These are phyloP conservation scores for Mycena galericulata DNA, from an alignment of 768 basidiomycete species.

Conservation along the genomic window DNA sequence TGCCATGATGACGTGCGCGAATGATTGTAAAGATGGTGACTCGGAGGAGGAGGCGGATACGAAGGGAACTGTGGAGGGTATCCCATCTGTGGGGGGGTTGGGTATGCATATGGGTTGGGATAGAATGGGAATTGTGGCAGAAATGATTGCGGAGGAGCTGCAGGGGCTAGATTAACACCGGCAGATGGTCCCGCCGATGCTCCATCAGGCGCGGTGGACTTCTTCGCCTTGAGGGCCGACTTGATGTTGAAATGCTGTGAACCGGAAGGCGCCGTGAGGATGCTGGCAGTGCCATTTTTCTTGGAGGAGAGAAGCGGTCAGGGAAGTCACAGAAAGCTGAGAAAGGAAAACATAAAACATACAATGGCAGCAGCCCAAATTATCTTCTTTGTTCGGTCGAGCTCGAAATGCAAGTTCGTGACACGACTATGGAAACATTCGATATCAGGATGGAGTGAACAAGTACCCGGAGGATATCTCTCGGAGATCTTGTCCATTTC, in stretches of 20 bases:
- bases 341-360: background rate
- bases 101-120: too few species aligned
- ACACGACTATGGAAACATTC: background rate
- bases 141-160: too few species aligned
- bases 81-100: background rate
- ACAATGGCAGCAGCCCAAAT: constrained; percentile 1
- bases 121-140: too few species aligned
- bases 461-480: background rate
- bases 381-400: background rate
- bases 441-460: background rate
- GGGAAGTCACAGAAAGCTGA: too few species aligned
- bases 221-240: too few species aligned
- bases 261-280: background rate
- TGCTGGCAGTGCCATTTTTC: background rate
- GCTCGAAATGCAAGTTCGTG: background rate
- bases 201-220: too few species aligned
- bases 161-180: too few species aligned
- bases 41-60: background rate
- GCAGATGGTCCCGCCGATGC: too few species aligned
- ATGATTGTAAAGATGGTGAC: background rate
- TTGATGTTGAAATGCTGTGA: background rate
- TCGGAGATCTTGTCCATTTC: background rate
- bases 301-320: background rate
- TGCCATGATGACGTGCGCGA: background rate
- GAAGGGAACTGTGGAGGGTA: background rate